Evolutionary conservation across 306 rosid genomes (phyloP), one percentile per base, ranked within the genome.

Genomic region (Cucumis hystrix): DNA sequence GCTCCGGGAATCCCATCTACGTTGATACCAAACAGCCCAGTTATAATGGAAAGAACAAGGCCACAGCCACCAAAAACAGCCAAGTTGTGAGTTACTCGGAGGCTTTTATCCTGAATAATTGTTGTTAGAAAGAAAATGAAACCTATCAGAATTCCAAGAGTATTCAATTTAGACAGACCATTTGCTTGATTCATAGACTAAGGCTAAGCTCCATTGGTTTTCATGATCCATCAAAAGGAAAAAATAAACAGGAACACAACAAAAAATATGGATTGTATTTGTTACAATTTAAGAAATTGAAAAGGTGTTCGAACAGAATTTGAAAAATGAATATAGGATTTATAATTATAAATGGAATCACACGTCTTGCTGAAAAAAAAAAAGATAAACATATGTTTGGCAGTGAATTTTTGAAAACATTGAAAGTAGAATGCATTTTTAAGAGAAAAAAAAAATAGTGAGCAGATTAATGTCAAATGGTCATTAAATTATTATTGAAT

Each of bases 1-100:
- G 89, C 82, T 18, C 99, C 97, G 0, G 97, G 97, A 33, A 95
- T 92, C 72, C 97, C 99, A 78, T 95, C 97, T 8, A 92, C 97
- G 12, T 95, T 95, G 87, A 95, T 92, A 63, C 99, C 99, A 51
- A 95, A 91, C 77, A 92, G 88, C 60, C 97, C 99, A 0, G 97
- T 90, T 69, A 95, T 78, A 76, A 95, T 77, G 76, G 97, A 86
- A 75, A 95, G 97, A 79, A 92, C 84, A 17, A 95, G 82, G 9
- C 99, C 99, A 37, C 88, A 85, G 9, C 99, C 97, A 10, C 97
- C 97, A 78, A 92, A 86, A 51, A 95, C 93, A 4, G 90, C 86
- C 65, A 95, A 85, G 78, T 95, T 90, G 81, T 95, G 99, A 8
- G 97, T 92, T 63, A 92, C 92, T 61, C 85, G 82, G 17, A 96